These are phyloP conservation scores for Dothistroma pini DNA, from an alignment of 2,329 filamentous ascomycete genomes.

Conservation along the genomic window DNA sequence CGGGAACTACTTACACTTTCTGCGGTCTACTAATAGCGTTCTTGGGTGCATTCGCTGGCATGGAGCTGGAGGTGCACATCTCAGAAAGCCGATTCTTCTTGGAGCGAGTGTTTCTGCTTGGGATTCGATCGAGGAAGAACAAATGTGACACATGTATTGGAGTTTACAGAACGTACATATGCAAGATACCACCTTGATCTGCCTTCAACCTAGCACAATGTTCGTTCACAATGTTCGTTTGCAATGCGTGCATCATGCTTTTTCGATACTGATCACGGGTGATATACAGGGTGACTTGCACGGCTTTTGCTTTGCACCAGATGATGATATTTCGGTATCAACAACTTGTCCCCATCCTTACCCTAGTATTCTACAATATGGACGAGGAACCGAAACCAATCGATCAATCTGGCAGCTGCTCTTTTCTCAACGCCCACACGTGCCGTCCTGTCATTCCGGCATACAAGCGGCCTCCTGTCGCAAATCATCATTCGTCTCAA, in stretches of 20 bases:
- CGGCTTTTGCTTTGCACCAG: no score
- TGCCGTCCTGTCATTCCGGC: slow-evolving; percentile 10
- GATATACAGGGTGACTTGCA: no score
- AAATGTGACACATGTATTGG: not conserved
- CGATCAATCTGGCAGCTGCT: no score
- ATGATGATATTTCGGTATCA: not conserved
- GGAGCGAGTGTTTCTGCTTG: not conserved
- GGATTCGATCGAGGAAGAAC: not conserved
- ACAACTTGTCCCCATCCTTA: not conserved
- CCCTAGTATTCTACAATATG: not conserved
- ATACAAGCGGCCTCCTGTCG: slow-evolving; percentile 20
- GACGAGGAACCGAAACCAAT: not conserved
- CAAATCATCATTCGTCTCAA: slow-evolving; percentile 9
- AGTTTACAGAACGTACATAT: not conserved
- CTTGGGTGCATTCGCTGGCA: slow-evolving; percentile 5
- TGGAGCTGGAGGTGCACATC: slow-evolving; percentile 11
- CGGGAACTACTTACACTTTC: not conserved
- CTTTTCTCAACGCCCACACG: not conserved
- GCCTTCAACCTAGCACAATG: no score
- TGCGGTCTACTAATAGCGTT: not conserved
- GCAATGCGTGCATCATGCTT: no score
- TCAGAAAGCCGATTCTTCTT: not conserved
- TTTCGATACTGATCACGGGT: no score
- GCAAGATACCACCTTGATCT: not conserved
- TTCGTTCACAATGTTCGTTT: no score